A percentile compares a stretch with the other conserved stretches of the same genome.
These are phyloP conservation scores for Podaxis rugospora DNA, from an alignment of 768 basidiomycete species.

Conservation along the genomic window DNA sequence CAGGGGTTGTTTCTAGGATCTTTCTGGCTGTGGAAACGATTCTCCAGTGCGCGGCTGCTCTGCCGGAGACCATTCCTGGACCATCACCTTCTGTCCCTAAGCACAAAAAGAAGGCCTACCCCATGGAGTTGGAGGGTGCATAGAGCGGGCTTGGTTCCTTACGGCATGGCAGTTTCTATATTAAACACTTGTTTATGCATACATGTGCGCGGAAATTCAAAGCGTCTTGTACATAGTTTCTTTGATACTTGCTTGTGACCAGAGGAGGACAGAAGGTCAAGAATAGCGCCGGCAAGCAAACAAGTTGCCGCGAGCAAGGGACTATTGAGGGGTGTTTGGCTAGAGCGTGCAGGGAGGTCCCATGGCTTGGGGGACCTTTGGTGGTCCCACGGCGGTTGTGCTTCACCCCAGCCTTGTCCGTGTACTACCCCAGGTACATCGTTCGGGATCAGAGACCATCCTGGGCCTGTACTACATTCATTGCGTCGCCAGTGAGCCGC, in stretches of 20 bases:
- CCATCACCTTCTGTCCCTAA: constrained; percentile 30
- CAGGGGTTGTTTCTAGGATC: constrained; percentile 20
- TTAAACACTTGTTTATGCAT: neutral
- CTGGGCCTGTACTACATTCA: constrained; percentile 10
- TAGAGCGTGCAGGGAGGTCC: neutral
- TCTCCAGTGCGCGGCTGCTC: constrained; percentile 32
- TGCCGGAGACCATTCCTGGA: constrained; percentile 29
- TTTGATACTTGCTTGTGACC: neutral
- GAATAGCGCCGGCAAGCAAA: neutral
- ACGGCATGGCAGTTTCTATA: neutral
- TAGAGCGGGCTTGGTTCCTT: neutral
- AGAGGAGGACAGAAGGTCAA: neutral
- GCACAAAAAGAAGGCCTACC: neutral
- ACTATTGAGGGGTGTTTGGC: constrained; percentile 8
- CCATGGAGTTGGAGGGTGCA: neutral
- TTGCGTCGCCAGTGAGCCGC: constrained; percentile 2
- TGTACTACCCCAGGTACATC: constrained; percentile 26
- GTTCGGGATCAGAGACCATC: constrained; percentile 27
- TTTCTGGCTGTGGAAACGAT: constrained; percentile 34
- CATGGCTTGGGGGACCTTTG: constrained; percentile 9
- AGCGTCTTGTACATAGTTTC: neutral
- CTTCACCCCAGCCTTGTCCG: constrained; percentile 16
- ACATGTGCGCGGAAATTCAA: neutral
- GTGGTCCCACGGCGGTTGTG: constrained; percentile 11
- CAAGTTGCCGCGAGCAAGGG: neutral